phyloP scores from a whole-genome alignment of 345 rosid genomes.

The Stellera chamaejasme region DNA sequence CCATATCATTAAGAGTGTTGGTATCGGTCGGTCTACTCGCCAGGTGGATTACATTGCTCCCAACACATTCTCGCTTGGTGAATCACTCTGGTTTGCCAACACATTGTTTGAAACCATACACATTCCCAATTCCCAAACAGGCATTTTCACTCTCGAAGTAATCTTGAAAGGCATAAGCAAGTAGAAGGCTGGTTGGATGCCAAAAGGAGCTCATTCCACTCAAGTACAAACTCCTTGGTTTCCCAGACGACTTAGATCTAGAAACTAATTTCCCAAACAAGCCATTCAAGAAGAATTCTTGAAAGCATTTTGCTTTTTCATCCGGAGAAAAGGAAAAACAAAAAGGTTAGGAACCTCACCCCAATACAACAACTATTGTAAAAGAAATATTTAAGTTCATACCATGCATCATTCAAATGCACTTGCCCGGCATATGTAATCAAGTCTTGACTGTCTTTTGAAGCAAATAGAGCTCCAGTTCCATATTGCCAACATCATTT shows the following conservation, averaged over 20 bases:
- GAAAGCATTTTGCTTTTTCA: conserved; percentile 68
- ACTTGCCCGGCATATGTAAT: conserved; percentile 60
- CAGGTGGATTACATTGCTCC: conserved; percentile 35
- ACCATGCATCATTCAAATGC: conserved; percentile 70
- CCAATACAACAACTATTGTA: neutral
- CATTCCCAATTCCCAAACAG: conserved; percentile 13
- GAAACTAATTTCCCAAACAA: conserved; percentile 64
- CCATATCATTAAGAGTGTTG: conserved; percentile 31
- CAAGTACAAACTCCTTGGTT: conserved; percentile 50
- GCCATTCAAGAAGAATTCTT: conserved; percentile 78
- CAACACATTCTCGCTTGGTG: conserved; percentile 19
- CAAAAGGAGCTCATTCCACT: conserved; percentile 48
- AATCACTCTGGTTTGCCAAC: too few relatives aligned
- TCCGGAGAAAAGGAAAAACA: conserved; percentile 32
- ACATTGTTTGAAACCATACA: conserved; percentile 18
- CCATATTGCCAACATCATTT: conserved; percentile 63
- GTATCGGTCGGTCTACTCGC: conserved; percentile 34
- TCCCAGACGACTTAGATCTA: conserved; percentile 36
- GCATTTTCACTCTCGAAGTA: conserved; percentile 28
- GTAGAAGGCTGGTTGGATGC: conserved; percentile 58
- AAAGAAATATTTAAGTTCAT: conserved; percentile 10
- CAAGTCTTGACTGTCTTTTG: conserved; percentile 45
- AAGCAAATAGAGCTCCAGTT: conserved; percentile 59
- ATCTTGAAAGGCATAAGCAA: conserved; percentile 66
- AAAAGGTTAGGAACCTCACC: neutral